Conservation (phyloP, 2,329 filamentous ascomycete genomes). For the Clarireedia monteithiana region DNA sequence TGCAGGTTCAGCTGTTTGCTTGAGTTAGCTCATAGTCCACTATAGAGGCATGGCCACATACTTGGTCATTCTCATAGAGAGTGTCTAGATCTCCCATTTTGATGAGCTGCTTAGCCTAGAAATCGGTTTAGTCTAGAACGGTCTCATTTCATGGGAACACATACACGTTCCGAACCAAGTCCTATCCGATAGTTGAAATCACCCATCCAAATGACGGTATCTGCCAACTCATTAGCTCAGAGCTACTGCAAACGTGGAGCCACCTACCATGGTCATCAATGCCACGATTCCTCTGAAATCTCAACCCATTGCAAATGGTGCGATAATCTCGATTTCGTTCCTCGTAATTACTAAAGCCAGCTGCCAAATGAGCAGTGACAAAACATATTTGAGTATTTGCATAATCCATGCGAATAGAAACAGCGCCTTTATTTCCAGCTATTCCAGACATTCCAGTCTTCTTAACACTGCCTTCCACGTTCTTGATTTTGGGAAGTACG, state of each 20-base stretch:
- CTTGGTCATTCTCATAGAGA: slow-evolving; percentile 87
- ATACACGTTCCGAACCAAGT: slow-evolving; percentile 65
- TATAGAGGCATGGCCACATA: slow-evolving; percentile 27
- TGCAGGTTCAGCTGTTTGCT: slow-evolving; percentile 69
- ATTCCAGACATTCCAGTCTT: slow-evolving; percentile 94
- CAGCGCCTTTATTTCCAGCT: slow-evolving; percentile 95
- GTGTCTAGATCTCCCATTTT: slow-evolving; percentile 64
- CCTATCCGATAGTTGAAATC: slow-evolving; percentile 99
- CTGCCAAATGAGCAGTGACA: slow-evolving; percentile 91
- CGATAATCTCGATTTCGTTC: slow-evolving; percentile 89
- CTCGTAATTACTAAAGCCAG: slow-evolving; percentile 93
- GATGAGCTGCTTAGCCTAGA: slow-evolving; percentile 52
- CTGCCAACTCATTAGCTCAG: slow-evolving; percentile 31
- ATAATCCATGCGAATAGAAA: slow-evolving; percentile 92
- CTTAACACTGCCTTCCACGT: slow-evolving; percentile 92
- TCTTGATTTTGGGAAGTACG: slow-evolving; percentile 75
- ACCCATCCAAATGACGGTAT: slow-evolving; percentile 84
- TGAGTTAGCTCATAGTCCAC: too few relatives aligned
- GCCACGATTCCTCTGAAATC: slow-evolving; percentile 82
- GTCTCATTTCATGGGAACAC: not conserved
- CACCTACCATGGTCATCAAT: slow-evolving; percentile 78
- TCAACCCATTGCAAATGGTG: slow-evolving; percentile 60
- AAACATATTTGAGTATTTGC: slow-evolving; percentile 90
- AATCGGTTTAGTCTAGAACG: not conserved
- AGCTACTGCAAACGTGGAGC: not conserved